phyloP scores from a whole-genome alignment of 179 eudicot genomes.

The Camellia oleifera region DNA sequence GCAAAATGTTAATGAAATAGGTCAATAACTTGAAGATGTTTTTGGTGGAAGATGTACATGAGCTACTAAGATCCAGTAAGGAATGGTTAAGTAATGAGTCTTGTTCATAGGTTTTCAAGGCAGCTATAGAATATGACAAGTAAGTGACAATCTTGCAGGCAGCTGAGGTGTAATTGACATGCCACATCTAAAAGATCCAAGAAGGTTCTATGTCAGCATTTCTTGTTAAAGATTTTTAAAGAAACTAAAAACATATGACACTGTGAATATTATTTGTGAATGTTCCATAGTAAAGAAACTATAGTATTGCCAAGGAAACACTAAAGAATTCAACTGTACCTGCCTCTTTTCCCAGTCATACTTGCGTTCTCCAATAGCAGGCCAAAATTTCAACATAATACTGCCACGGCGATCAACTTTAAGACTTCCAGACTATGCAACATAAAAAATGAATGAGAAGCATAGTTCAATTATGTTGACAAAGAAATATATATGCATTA shows the following conservation, averaged over 20 bases:
- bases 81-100: background rate
- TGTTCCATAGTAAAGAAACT: background rate
- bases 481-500: background rate
- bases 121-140: background rate
- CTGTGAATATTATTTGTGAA: background rate
- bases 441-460: constrained; percentile 1
- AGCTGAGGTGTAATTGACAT: constrained; percentile 5
- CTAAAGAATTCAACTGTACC: constrained; percentile 38
- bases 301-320: background rate
- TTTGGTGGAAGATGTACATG: background rate
- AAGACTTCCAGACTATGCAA: constrained; percentile 57
- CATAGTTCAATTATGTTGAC: background rate
- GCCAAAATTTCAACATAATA: constrained; percentile 67
- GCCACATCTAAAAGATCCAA: constrained; percentile 1
- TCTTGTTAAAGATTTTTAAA: background rate
- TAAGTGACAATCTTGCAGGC: background rate
- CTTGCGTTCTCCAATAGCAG: constrained; percentile 87
- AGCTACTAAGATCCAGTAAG: background rate
- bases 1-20: constrained; percentile 19
- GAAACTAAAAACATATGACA: background rate
- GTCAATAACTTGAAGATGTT: constrained; percentile 7
- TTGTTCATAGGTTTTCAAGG: background rate
- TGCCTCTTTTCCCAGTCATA: constrained; percentile 92
- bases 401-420: constrained; percentile 66
- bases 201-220: background rate